A percentile compares a stretch with the other conserved stretches of the same genome.
Conservation (phyloP, 78 protist species). For the Isochrysis galbana region DNA sequence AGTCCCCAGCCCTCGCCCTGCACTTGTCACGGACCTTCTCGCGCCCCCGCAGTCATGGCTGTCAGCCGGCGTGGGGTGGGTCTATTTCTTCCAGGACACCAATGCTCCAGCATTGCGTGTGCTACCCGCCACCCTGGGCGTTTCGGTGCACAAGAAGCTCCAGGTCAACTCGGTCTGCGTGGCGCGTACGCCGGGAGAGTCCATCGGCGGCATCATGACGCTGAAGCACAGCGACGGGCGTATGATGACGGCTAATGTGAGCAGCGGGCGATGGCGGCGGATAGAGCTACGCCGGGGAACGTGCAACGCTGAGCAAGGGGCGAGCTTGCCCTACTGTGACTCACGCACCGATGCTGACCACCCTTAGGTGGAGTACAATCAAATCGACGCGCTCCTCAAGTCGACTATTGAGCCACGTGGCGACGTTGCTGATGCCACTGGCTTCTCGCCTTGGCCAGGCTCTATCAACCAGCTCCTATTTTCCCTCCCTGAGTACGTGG, state of each 20-base stretch:
- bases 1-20: too few species aligned
- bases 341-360: too few species aligned
- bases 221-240: neutral
- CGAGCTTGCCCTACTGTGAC: too few species aligned
- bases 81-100: neutral
- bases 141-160: neutral
- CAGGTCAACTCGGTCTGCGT: conserved; percentile 47
- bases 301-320: too few species aligned
- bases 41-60: too few species aligned
- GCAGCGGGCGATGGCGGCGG: too few species aligned
- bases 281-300: too few species aligned
- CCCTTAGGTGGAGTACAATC: conserved; percentile 79
- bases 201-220: conserved; percentile 27
- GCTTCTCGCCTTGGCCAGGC: conserved; percentile 59
- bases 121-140: conserved; percentile 42
- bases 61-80: neutral
- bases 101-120: conserved; percentile 21
- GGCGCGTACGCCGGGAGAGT: conserved; percentile 44
- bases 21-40: too few species aligned
- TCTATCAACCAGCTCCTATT: conserved; percentile 52
- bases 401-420: neutral
- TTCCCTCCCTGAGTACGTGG: conserved; percentile 12
- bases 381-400: conserved; percentile 59
- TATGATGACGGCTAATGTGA: neutral
- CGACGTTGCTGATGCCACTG: conserved; percentile 22